phyloP scores from a whole-genome alignment of 257 asterid species.

The Nicotiana tomentosiformis region DNA sequence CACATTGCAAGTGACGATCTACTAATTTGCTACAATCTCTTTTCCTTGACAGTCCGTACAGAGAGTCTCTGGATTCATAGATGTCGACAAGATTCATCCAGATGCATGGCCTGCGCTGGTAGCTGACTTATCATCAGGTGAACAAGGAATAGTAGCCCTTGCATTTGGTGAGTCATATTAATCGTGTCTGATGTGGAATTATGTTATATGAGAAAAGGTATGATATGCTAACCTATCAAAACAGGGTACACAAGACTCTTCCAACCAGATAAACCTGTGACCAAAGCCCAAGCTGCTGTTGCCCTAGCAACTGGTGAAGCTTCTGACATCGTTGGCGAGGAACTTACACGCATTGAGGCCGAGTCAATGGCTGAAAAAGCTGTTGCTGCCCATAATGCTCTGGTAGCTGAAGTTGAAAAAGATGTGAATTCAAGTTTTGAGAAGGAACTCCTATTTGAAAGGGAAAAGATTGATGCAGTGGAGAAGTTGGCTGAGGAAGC shows the following conservation, averaged over 20 bases:
- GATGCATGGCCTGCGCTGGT: constrained; percentile 99
- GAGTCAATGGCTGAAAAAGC: constrained; percentile 97
- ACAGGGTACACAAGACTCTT: constrained; percentile 94
- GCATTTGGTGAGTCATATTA: constrained; percentile 64
- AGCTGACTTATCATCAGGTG: constrained; percentile 85
- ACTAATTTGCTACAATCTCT: constrained; percentile 2
- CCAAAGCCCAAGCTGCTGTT: constrained; percentile 96
- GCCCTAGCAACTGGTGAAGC: constrained; percentile 92
- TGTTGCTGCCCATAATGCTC: constrained; percentile 86
- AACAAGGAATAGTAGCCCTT: constrained; percentile 78
- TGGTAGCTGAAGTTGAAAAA: constrained; percentile 85
- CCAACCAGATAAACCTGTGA: constrained; percentile 97
- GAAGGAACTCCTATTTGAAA: constrained; percentile 67
- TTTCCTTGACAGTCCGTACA: constrained; percentile 52
- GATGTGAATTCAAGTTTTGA: constrained; percentile 75
- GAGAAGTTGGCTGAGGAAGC: constrained; percentile 81
- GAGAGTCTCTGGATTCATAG: constrained; percentile 89
- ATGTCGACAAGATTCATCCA: constrained; percentile 79
- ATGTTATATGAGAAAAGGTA: constrained; percentile 5
- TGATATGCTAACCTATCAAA: constrained; percentile 2
- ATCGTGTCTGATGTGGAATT: not conserved
- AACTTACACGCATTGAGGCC: constrained; percentile 95
- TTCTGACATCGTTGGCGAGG: constrained; percentile 73
- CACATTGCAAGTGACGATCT: not conserved
- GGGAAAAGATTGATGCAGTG: constrained; percentile 65